Evolutionary conservation across 2,329 filamentous ascomycete genomes (phyloP), one percentile per base, ranked within the genome.

Genomic region (Calonectria ilicicola): DNA sequence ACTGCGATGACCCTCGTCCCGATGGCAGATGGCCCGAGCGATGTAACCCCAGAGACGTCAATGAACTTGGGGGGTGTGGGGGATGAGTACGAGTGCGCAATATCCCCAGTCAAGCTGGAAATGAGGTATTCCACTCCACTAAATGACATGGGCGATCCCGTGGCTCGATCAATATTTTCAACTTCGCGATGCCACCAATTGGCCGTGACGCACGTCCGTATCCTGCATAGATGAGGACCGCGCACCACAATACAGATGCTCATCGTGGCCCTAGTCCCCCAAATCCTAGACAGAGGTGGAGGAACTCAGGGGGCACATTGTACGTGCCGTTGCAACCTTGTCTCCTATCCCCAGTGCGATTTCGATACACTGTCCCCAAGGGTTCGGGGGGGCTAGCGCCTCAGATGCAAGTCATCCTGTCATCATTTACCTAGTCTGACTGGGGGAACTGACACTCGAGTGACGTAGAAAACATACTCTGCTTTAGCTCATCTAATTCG

Each of bases 41-140:
- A 72, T 72, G 69, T 67, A 67, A 72, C 69, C 69, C 53, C 58
- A 47, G 38, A 65, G 21, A 72, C 65, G 69, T 67, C 47, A 65
- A 65, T 38, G 58, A 60, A 21, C 65, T n/a, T 67, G 46, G 27
- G 67, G 64, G 63, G 53, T 40, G 38, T 64, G 47, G 38, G 46
- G 46, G 46, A 58, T 40, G 49, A 62, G 56, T 46, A 58, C 42
- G 65, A 46, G 42, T 62, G 53, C 42, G 65, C 38, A 60, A 60
- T 68, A 44, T 60, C 65, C 65, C 47, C 56, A 58, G 64, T 44
- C 26, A 4, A 27, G 46, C 46, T 66, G 64, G 53, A 62, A 68
- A 68, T 68, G 65, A 68, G 65, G 23, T 32, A 68, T 68, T 62
- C 65, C 65, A 68, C 65, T 68, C 42, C 65, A 27, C 47, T 56